Conservation (phyloP, 2,329 filamentous ascomycete genomes). For the Aspergillus caelatus region DNA sequence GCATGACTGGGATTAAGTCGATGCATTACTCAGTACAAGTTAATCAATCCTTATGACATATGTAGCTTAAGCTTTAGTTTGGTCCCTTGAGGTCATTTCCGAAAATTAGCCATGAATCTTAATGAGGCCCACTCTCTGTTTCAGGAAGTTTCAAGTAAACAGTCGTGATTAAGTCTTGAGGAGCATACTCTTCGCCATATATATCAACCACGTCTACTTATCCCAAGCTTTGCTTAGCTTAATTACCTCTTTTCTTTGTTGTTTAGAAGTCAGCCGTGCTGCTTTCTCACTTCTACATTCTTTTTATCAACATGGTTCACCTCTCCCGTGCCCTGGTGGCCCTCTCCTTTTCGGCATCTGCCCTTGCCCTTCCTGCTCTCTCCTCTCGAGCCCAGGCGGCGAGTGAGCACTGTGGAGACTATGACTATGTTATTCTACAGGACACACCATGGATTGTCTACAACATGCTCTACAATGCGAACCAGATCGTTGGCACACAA, state of each 20-base stretch:
- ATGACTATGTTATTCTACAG: constrained; percentile 35
- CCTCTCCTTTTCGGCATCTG: not conserved
- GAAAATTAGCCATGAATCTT: not conserved
- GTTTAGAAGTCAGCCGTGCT: not conserved
- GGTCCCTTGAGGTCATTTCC: not conserved
- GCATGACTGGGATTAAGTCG: not conserved
- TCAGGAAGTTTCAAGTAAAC: not conserved
- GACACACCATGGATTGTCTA: constrained; percentile 50
- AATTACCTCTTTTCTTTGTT: not conserved
- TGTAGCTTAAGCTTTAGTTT: not conserved
- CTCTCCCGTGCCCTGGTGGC: constrained; percentile 6
- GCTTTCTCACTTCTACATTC: not conserved
- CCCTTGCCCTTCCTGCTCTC: not conserved
- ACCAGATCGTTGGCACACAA: constrained; percentile 41
- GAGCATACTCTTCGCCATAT: not conserved
- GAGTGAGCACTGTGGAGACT: constrained; percentile 22
- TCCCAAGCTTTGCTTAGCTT: not conserved
- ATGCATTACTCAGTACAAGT: not conserved
- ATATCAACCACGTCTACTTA: not conserved
- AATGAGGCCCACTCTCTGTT: not conserved
- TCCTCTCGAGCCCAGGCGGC: constrained; percentile 3
- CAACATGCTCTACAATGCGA: constrained; percentile 50
- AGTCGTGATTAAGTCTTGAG: not conserved
- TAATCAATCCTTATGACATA: rapidly evolving
- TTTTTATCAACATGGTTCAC: constrained; percentile 4